These are phyloP conservation scores for Leccinum fibrillosum DNA, from an alignment of 768 basidiomycete genomes.

Conservation along the genomic window DNA sequence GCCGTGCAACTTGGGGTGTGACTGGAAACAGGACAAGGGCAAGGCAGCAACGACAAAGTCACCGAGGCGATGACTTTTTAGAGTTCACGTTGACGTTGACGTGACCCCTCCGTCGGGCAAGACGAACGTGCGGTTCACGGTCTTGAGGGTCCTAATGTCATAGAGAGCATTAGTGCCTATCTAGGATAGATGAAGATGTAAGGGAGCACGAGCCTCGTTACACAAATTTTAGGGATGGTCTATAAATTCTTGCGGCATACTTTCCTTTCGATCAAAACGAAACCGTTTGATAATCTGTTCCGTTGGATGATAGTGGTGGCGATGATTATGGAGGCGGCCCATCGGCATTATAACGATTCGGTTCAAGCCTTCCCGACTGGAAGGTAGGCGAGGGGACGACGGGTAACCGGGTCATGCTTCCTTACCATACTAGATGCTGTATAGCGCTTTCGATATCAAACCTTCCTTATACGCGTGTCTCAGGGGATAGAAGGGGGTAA, in stretches of 20 bases:
- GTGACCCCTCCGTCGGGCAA: slow-evolving; percentile 4
- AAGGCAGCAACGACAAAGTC: not conserved
- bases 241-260: not conserved
- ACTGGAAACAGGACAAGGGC: not conserved
- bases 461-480: slow-evolving; percentile 22
- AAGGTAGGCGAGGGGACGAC: not conserved
- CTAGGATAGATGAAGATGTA: slow-evolving; percentile 22
- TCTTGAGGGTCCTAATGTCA: not conserved
- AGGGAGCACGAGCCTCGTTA: slow-evolving; percentile 2
- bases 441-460: slow-evolving; percentile 24
- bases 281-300: not conserved
- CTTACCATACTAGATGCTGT: not conserved
- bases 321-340: not conserved
- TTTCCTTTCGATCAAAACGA: slow-evolving; percentile 5
- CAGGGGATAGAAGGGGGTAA: slow-evolving; percentile 4
- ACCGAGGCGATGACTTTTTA: not conserved
- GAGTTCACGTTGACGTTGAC: slow-evolving; percentile 11
- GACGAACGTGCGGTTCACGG: slow-evolving; percentile 10
- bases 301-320: not conserved
- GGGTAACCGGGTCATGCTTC: slow-evolving; percentile 9
- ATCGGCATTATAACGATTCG: not conserved
- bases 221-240: slow-evolving; percentile 6
- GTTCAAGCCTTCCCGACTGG: not conserved
- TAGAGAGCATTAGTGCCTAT: slow-evolving; percentile 6
- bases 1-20: not conserved